phyloP scores from a whole-genome alignment of 2,329 filamentous ascomycete genomes.

The Claviceps paspali region DNA sequence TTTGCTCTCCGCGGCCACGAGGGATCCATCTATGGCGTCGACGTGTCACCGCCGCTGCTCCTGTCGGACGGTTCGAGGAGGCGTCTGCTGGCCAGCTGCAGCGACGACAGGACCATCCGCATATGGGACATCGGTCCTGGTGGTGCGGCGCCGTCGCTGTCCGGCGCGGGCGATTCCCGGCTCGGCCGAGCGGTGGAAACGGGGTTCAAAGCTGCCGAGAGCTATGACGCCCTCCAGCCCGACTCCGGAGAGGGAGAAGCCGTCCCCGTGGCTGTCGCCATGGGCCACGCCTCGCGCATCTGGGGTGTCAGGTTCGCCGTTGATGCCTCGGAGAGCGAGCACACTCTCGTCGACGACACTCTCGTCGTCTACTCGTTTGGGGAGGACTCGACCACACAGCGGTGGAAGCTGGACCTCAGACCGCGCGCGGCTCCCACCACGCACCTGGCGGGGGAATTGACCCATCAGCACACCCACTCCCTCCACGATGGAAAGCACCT shows the following conservation, averaged over 20 bases:
- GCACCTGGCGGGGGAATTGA: conserved; percentile 20
- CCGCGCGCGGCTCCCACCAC: not conserved
- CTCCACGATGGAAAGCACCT: conserved; percentile 80
- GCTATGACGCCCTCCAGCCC: conserved; percentile 10
- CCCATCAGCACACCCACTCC: conserved; percentile 38
- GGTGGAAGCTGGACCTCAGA: conserved; percentile 37
- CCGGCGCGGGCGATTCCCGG: not conserved
- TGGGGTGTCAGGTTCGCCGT: conserved; percentile 61
- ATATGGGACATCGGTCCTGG: conserved; percentile 67
- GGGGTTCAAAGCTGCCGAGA: conserved; percentile 36
- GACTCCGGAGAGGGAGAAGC: conserved; percentile 9
- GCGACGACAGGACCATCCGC: conserved; percentile 80
- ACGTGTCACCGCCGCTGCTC: conserved; percentile 47
- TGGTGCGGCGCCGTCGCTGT: not conserved
- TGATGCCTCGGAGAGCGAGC: conserved; percentile 11
- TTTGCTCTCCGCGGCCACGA: conserved; percentile 57
- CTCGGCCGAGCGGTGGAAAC: conserved; percentile 27
- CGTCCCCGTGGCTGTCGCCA: conserved; percentile 50
- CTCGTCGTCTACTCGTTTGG: conserved; percentile 56
- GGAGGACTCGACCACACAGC: conserved; percentile 65
- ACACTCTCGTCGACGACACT: conserved; percentile 5
- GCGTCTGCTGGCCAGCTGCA: conserved; percentile 76
- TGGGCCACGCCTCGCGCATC: conserved; percentile 80
- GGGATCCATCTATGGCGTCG: conserved; percentile 83
- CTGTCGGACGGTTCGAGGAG: conserved; percentile 22